Evolutionary conservation across 257 asterid genomes (phyloP).

Genomic region (Nicotiana knightiana): DNA sequence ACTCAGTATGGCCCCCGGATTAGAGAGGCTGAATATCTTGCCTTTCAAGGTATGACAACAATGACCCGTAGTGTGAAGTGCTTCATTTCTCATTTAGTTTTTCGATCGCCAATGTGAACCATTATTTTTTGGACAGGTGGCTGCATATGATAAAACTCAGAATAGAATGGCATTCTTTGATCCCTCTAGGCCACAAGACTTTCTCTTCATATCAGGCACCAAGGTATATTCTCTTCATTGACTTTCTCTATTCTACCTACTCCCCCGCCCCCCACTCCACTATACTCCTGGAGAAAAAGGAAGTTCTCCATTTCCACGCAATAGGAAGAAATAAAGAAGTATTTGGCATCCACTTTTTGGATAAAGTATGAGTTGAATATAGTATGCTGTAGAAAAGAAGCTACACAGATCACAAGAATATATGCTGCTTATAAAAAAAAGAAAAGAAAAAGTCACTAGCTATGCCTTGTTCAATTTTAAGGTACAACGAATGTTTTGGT

Average conservation of each 20-base stretch:
- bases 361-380: neutral
- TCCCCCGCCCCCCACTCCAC: neutral
- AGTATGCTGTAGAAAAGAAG: neutral
- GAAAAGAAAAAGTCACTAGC: neutral
- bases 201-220: conserved; percentile 89
- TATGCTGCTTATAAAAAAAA: neutral
- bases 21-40: conserved; percentile 78
- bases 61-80: neutral
- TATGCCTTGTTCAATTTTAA: neutral
- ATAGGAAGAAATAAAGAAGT: neutral
- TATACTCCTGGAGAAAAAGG: neutral
- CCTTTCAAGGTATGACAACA: conserved; percentile 64
- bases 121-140: conserved; percentile 47
- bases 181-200: conserved; percentile 85
- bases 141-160: conserved; percentile 88
- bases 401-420: neutral
- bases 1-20: conserved; percentile 92
- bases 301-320: neutral
- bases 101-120: neutral
- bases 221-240: conserved; percentile 39
- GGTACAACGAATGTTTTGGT: neutral
- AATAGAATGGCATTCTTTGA: conserved; percentile 92
- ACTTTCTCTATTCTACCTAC: neutral
- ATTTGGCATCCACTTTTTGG: neutral
- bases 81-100: neutral